Evolutionary conservation across 2,329 filamentous ascomycete species (phyloP).

Genomic region (Colletotrichum horii): DNA sequence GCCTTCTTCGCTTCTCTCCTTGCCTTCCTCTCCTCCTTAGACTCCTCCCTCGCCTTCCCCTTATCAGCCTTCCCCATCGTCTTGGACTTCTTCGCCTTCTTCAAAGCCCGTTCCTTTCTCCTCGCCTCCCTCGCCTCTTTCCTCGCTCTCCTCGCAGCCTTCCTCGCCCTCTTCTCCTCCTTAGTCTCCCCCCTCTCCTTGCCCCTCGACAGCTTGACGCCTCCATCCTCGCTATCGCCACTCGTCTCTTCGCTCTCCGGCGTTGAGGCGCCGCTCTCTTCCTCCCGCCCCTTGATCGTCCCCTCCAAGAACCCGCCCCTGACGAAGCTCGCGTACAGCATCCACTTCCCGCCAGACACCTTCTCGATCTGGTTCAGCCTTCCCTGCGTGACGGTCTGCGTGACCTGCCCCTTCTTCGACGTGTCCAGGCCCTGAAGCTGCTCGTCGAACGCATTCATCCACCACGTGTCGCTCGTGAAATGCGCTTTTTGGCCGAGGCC

Average conservation of each 20-base stretch:
- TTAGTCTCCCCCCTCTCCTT: conserved; percentile 27
- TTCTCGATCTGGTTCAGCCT: conserved; percentile 62
- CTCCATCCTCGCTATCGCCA: conserved; percentile 42
- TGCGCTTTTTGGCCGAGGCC: conserved; percentile 81
- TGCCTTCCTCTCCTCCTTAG: conserved; percentile 47
- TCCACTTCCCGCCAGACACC: conserved; percentile 60
- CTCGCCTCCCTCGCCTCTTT: conserved; percentile 30
- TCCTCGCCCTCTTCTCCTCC: conserved; percentile 35
- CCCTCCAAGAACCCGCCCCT: conserved; percentile 79
- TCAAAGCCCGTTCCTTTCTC: conserved; percentile 34
- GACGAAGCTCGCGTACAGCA: conserved; percentile 85
- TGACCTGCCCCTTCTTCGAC: conserved; percentile 58
- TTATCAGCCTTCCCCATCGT: conserved; percentile 31
- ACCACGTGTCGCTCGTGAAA: conserved; percentile 85
- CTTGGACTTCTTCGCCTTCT: conserved; percentile 27
- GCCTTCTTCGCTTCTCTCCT: conserved; percentile 37
- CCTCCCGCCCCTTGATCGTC: conserved; percentile 54
- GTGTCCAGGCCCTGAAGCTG: conserved; percentile 82
- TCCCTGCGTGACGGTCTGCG: conserved; percentile 60
- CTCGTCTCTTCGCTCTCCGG: conserved; percentile 25
- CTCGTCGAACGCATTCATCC: conserved; percentile 93
- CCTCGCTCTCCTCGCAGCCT: conserved; percentile 37
- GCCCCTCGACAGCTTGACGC: conserved; percentile 53
- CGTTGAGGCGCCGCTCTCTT: conserved; percentile 20
- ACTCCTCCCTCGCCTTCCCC: conserved; percentile 34